Base-by-base conservation (phyloP, 2,329 filamentous ascomycete species). In the Myriosclerotinia scirpicola region DNA sequence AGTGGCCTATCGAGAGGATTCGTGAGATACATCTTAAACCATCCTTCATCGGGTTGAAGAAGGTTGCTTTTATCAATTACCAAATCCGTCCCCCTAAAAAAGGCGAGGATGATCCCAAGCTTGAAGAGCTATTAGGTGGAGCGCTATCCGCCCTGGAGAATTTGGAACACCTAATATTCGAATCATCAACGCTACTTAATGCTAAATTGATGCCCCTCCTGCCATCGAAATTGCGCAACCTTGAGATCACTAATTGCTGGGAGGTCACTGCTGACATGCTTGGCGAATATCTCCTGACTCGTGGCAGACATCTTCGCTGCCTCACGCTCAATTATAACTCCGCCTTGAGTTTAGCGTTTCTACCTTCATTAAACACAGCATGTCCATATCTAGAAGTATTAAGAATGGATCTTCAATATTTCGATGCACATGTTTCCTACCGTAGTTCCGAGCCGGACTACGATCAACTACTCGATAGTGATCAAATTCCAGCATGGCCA, bases 211-310 rank as follows among this genome's bases (percentile, higher is more conserved):
- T 97, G n/a, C 82, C 85, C 1, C 80, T 85, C 5, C 79, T 97
- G 8, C 92, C 93, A 0, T 81, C 79, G 14, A 83, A 80, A 4
- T 81, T 98, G 26, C 79, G 83, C 55, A 85, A 85, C 55, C 81
- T 98, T 4, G 89, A 89, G 70, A 80, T 97, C 20, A 86, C 88
- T 70, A 94, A 95, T 72, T 97, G 93, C 74, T 88, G 89, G 78
- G 86, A 90, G 69, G 78, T 97, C 12, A 87, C 83, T 5, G 89
- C 91, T 0, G 82, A 87, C 5, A 83, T 87, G 67, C 79, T 97
- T 30, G 79, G 82, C 36, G 75, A 78, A 0, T 97, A 90, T 73
- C 81, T 97, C 52, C 75, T 81, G 7, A 84, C 84, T 0, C 87
- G 91, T 72, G 93, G 93, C 0, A 78, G 80, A 30, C 79, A 85